Conservation (phyloP, 345 rosid genomes). For the Schrenkiella parvula region DNA sequence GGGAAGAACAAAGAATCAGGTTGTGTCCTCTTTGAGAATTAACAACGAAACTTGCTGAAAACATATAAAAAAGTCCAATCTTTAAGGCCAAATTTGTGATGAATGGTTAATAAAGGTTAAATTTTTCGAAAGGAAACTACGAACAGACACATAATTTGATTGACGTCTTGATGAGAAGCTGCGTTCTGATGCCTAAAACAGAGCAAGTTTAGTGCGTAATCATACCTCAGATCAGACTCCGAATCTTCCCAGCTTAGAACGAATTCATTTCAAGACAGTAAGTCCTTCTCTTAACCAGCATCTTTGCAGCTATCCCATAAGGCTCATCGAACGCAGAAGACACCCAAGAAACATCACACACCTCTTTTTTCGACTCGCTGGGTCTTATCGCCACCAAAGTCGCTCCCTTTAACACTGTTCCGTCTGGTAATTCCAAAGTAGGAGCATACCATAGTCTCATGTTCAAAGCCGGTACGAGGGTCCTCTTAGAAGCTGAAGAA, state of each 20-base stretch:
- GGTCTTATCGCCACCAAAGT: constrained; percentile 94
- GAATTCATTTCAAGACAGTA: constrained; percentile 99
- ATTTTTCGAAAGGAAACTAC: background rate
- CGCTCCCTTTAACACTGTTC: constrained; percentile 78
- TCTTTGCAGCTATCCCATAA: constrained; percentile 81
- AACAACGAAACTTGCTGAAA: background rate
- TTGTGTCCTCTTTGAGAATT: background rate
- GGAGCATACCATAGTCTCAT: constrained; percentile 99
- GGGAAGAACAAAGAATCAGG: background rate
- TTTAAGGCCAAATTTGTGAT: background rate
- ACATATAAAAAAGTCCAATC: background rate
- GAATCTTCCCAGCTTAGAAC: constrained; percentile 36
- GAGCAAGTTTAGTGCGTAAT: background rate
- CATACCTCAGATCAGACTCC: constrained; percentile 20
- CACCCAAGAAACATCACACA: constrained; percentile 73
- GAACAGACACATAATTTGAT: background rate
- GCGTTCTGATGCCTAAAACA: background rate
- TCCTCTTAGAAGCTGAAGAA: constrained; percentile 94
- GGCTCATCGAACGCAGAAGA: constrained; percentile 78
- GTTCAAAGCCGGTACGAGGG: constrained; percentile 85
- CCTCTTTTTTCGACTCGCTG: constrained; percentile 67
- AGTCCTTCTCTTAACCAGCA: constrained; percentile 88
- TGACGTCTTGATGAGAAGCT: background rate
- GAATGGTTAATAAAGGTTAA: background rate
- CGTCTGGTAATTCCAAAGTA: constrained; percentile 69